Evolutionary conservation across 2,329 filamentous ascomycete species (phyloP).

Genomic region (Phaeoacremonium minimum): DNA sequence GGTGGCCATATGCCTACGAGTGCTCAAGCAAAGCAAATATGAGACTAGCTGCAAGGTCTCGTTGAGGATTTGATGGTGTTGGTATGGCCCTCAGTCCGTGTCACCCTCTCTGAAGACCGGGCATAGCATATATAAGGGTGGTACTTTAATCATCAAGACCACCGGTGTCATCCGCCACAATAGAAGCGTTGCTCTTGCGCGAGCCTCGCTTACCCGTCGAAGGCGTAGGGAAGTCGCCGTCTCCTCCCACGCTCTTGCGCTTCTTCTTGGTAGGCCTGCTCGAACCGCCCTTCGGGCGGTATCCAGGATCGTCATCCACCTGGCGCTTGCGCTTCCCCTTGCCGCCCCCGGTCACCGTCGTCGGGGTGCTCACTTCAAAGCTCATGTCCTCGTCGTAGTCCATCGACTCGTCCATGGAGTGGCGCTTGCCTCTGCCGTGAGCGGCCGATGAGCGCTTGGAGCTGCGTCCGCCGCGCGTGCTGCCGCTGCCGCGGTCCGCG

Average conservation of each 20-base stretch:
- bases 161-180: too few relatives aligned
- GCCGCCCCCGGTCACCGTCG: slow-evolving; percentile 16
- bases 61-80: too few relatives aligned
- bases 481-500: slow-evolving; percentile 19
- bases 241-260: slow-evolving; percentile 33
- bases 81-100: too few relatives aligned
- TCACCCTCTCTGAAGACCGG: too few relatives aligned
- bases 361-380: slow-evolving; percentile 13
- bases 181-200: neutral
- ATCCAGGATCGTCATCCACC: slow-evolving; percentile 53
- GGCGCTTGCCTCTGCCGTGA: slow-evolving; percentile 9
- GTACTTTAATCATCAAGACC: too few relatives aligned
- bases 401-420: slow-evolving; percentile 8
- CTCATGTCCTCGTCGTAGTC: slow-evolving; percentile 12
- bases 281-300: slow-evolving; percentile 53
- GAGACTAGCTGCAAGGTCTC: too few relatives aligned
- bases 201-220: neutral
- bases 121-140: too few relatives aligned
- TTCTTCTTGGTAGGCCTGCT: slow-evolving; percentile 53
- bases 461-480: slow-evolving; percentile 10
- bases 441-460: slow-evolving; percentile 8
- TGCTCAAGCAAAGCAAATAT: too few relatives aligned
- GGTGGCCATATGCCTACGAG: too few relatives aligned
- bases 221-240: neutral
- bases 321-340: slow-evolving; percentile 51